Evolutionary conservation across 2,329 filamentous ascomycete genomes (phyloP).

Genomic region (Phaeoacremonium minimum): DNA sequence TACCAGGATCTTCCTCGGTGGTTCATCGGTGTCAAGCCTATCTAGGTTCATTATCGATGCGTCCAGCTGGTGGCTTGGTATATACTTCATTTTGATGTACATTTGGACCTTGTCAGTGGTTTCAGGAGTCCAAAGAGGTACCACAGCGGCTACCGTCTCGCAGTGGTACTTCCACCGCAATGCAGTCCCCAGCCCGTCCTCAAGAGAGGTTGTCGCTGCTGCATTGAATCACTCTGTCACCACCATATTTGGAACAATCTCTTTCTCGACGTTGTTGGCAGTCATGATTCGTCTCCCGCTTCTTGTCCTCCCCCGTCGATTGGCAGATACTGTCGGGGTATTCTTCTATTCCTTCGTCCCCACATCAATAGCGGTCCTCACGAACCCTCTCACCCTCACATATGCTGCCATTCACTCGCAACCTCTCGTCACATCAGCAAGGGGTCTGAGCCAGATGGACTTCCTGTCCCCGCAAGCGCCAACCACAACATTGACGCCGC

Average conservation of each 20-base stretch:
- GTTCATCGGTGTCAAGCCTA: constrained; percentile 65
- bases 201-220: constrained; percentile 75
- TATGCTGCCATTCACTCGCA: constrained; percentile 93
- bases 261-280: constrained; percentile 77
- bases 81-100: constrained; percentile 89
- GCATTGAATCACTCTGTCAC: constrained; percentile 78
- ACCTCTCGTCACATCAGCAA: constrained; percentile 70
- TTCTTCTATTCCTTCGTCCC: constrained; percentile 70
- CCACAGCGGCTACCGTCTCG: constrained; percentile 89
- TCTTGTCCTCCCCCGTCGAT: constrained; percentile 72
- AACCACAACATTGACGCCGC: constrained; percentile 65
- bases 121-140: constrained; percentile 82
- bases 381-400: constrained; percentile 86
- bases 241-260: constrained; percentile 88
- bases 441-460: constrained; percentile 75
- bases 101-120: constrained; percentile 90
- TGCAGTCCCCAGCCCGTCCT: constrained; percentile 70
- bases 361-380: constrained; percentile 78
- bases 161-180: constrained; percentile 99
- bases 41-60: constrained; percentile 73
- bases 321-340: constrained; percentile 59
- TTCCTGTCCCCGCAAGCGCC: constrained; percentile 71
- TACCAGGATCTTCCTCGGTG: constrained; percentile 89
- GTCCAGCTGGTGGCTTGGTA: constrained; percentile 93
- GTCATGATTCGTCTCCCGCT: constrained; percentile 81